Conservation (phyloP, 2,329 filamentous ascomycete genomes). For the Diaporthe destruens region DNA sequence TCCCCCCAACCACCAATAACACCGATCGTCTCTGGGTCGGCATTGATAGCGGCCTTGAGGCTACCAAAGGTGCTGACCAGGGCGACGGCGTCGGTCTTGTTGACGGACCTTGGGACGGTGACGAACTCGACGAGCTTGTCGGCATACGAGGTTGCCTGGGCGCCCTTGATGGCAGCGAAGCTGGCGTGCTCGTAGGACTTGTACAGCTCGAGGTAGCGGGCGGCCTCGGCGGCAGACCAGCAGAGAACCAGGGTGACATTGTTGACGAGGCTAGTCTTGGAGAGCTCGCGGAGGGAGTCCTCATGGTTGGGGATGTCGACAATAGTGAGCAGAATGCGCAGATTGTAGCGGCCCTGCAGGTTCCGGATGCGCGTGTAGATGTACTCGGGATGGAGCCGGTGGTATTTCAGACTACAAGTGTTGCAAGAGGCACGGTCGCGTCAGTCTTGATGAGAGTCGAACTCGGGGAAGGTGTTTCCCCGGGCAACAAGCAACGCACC, state of each 20-base stretch:
- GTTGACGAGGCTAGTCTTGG: constrained; percentile 92
- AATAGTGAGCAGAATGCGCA: constrained; percentile 89
- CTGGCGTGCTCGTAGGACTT: constrained; percentile 91
- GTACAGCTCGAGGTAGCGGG: constrained; percentile 92
- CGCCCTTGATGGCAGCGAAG: constrained; percentile 85
- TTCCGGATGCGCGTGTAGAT: constrained; percentile 93
- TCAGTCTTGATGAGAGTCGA: constrained; percentile 2
- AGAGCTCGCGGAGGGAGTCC: constrained; percentile 87
- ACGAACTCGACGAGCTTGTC: constrained; percentile 93
- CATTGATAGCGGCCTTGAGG: constrained; percentile 87
- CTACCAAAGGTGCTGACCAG: constrained; percentile 94
- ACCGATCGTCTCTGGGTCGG: constrained; percentile 85
- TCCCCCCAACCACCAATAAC: constrained; percentile 94
- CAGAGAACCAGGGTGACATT: constrained; percentile 92
- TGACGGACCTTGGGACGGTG: constrained; percentile 88
- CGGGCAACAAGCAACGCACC: constrained; percentile 48
- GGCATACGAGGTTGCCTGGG: constrained; percentile 85
- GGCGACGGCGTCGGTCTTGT: constrained; percentile 93
- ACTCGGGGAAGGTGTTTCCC: neutral
- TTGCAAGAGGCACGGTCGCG: neutral
- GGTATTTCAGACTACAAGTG: constrained; percentile 82
- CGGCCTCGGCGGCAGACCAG: constrained; percentile 95
- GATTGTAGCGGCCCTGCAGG: constrained; percentile 85
- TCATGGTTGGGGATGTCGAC: constrained; percentile 97
- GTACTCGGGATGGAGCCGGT: constrained; percentile 96